phyloP scores from a whole-genome alignment of 1,284 basidiomycete genomes.

The Ceratobasidium sp. region DNA sequence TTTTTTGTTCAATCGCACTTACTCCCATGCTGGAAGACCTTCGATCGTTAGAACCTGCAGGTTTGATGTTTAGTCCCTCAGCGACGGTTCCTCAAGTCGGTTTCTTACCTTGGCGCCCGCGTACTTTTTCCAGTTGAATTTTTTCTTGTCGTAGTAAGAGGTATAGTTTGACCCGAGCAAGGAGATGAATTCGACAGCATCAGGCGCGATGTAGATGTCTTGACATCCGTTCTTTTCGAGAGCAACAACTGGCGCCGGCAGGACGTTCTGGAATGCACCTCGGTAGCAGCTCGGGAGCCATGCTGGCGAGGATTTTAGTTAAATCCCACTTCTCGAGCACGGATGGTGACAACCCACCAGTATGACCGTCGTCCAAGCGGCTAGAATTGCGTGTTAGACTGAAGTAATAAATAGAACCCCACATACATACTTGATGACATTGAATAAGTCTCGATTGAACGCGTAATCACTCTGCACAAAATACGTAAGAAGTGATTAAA shows the following conservation, averaged over 20 bases:
- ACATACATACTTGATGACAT: conserved; percentile 61
- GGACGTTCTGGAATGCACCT: conserved; percentile 66
- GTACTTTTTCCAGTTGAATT: conserved; percentile 44
- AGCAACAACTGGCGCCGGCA: conserved; percentile 71
- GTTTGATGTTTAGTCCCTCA: background rate
- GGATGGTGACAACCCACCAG: conserved; percentile 59
- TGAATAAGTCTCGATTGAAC: conserved; percentile 71
- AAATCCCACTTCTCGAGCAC: background rate
- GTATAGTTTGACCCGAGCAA: conserved; percentile 65
- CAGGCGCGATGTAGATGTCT: conserved; percentile 69
- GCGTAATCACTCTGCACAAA: conserved; percentile 68
- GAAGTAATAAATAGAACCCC: background rate
- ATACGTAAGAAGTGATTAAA: conserved; percentile 16
- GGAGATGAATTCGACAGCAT: conserved; percentile 66
- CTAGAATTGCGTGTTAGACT: background rate
- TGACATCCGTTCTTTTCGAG: conserved; percentile 68
- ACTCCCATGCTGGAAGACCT: conserved; percentile 23
- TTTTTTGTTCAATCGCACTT: background rate
- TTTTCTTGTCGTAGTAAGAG: conserved; percentile 59
- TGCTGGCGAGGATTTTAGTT: conserved; percentile 56
- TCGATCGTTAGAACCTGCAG: conserved; percentile 31
- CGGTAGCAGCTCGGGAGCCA: conserved; percentile 73
- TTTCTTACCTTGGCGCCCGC: conserved; percentile 42
- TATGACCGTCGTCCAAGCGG: conserved; percentile 70
- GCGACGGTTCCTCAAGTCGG: background rate